phyloP scores from a whole-genome alignment of 2,329 filamentous ascomycete species.

The Aureobasidium sp. region DNA sequence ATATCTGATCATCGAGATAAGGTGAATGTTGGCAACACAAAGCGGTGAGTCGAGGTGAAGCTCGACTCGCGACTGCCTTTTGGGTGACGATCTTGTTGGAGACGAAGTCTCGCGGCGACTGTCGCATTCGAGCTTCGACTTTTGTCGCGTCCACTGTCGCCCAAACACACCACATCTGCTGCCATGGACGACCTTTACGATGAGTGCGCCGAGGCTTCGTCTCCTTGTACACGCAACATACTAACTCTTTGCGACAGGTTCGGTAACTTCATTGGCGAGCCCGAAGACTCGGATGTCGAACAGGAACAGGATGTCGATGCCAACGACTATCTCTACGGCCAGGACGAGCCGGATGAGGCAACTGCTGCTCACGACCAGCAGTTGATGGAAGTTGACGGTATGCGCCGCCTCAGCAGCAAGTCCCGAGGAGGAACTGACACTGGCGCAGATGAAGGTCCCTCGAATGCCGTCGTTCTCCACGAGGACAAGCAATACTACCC shows the following conservation, averaged over 20 bases:
- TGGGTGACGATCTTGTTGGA: not conserved
- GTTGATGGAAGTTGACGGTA: slow-evolving; percentile 87
- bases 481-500: slow-evolving; percentile 99
- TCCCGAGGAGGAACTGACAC: not conserved
- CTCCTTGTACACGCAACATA: slow-evolving; percentile 11
- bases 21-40: not conserved
- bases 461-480: slow-evolving; percentile 94
- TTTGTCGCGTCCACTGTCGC: slow-evolving; percentile 12
- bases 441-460: slow-evolving; percentile 64
- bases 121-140: slow-evolving; percentile 12
- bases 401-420: slow-evolving; percentile 18
- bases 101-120: not conserved
- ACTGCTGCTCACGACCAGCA: slow-evolving; percentile 58
- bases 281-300: slow-evolving; percentile 78
- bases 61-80: not conserved
- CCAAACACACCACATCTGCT: slow-evolving; percentile 17
- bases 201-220: slow-evolving; percentile 50
- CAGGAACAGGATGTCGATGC: slow-evolving; percentile 65
- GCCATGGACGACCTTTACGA: slow-evolving; percentile 94
- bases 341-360: slow-evolving; percentile 54
- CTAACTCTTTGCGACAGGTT: slow-evolving; percentile 51
- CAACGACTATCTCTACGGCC: slow-evolving; percentile 71
- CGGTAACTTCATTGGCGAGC: slow-evolving; percentile 96
- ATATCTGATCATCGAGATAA: not conserved
- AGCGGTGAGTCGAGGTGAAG: not conserved